Evolutionary conservation across 208 protist genomes (phyloP).

Genomic region (Acanthamoeba divionensis): DNA sequence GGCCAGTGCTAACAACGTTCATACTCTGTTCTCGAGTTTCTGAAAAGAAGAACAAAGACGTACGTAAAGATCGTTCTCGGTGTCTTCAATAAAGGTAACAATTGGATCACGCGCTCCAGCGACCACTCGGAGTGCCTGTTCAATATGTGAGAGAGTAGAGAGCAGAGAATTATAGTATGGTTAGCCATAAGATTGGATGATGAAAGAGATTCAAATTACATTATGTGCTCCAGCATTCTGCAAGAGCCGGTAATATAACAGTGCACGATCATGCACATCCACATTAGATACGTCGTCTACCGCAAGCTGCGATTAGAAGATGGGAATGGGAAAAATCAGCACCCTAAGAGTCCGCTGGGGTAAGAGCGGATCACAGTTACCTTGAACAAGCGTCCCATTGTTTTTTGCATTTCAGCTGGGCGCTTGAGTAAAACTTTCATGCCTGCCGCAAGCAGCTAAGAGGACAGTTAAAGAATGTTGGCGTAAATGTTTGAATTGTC

Average conservation of each 20-base stretch:
- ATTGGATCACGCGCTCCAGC: slow-evolving; percentile 72
- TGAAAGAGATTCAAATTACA: neutral
- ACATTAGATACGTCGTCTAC: slow-evolving; percentile 81
- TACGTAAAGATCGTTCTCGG: slow-evolving; percentile 72
- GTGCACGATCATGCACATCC: slow-evolving; percentile 85
- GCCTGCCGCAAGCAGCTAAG: slow-evolving; percentile 83
- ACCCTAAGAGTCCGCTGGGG: no score
- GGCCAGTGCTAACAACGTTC: neutral
- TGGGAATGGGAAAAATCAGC: no score
- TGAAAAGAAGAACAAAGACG: neutral
- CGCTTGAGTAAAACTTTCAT: slow-evolving; percentile 91
- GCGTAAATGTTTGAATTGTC: neutral
- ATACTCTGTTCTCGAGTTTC: neutral
- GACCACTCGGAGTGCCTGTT: slow-evolving; percentile 75
- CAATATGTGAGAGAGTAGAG: neutral
- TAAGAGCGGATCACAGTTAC: neutral
- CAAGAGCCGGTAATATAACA: slow-evolving; percentile 87
- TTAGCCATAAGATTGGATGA: neutral
- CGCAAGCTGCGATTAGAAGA: no score
- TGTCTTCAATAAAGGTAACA: slow-evolving; percentile 79
- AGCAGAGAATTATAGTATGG: neutral
- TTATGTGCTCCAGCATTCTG: slow-evolving; percentile 58
- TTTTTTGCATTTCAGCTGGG: slow-evolving; percentile 86
- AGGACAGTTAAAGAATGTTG: neutral
- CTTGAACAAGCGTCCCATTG: slow-evolving; percentile 85